A percentile compares a stretch with the other conserved stretches of the same genome.
phyloP scores from a whole-genome alignment of 768 basidiomycete species.

The Trichaptum fuscoviolaceum region DNA sequence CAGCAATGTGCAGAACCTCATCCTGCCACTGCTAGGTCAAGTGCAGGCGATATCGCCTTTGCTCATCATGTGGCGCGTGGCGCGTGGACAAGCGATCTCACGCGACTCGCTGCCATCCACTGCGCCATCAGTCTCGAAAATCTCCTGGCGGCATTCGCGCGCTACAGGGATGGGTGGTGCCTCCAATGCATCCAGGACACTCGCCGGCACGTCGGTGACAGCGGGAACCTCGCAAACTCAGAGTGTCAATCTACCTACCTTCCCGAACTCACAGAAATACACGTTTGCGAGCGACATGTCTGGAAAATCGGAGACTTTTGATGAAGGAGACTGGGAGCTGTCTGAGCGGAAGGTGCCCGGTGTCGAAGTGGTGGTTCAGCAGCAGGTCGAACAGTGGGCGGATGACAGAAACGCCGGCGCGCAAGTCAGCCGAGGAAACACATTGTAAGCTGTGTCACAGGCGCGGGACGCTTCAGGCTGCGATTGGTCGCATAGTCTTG shows the following conservation, averaged over 20 bases:
- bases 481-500: not conserved
- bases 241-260: not conserved
- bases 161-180: not conserved
- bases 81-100: conserved; percentile 25
- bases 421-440: not conserved
- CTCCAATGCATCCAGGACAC: not conserved
- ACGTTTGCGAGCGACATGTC: not conserved
- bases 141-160: not conserved
- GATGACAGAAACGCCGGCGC: not conserved
- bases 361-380: not conserved
- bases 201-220: not conserved
- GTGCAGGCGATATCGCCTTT: conserved; percentile 29
- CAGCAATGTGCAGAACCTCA: conserved; percentile 14
- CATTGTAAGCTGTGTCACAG: not conserved
- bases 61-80: conserved; percentile 32
- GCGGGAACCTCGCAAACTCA: not conserved
- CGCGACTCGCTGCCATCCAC: not conserved
- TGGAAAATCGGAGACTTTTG: not conserved
- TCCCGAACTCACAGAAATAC: not conserved
- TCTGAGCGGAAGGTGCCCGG: not conserved
- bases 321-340: not conserved
- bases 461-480: not conserved
- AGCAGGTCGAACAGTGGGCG: not conserved
- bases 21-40: conserved; percentile 20
- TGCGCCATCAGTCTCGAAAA: not conserved